phyloP scores from a whole-genome alignment of 1,139 yeast genomes.

The Pichia kudriavzevii region DNA sequence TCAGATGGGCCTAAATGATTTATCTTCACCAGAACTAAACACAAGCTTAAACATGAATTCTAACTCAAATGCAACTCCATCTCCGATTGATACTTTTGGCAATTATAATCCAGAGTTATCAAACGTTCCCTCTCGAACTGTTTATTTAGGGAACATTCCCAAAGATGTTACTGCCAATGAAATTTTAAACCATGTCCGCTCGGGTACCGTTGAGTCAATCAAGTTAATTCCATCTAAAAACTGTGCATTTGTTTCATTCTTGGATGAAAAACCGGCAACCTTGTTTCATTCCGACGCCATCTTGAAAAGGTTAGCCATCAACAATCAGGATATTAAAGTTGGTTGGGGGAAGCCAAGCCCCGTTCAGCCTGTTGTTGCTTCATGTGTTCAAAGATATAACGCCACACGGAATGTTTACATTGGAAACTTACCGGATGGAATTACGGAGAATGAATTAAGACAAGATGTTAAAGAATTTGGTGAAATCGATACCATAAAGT shows the following conservation, averaged over 20 bases:
- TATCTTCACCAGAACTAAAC: slow-evolving; percentile 7
- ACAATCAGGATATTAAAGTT: slow-evolving; percentile 49
- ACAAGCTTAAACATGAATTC: neutral
- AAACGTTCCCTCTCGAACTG: slow-evolving; percentile 62
- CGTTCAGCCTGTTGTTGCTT: slow-evolving; percentile 49
- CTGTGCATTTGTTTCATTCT: slow-evolving; percentile 56
- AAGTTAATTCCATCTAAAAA: slow-evolving; percentile 48
- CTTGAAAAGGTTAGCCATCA: slow-evolving; percentile 47
- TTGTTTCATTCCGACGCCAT: slow-evolving; percentile 57
- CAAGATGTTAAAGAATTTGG: slow-evolving; percentile 47
- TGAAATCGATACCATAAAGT: slow-evolving; percentile 48
- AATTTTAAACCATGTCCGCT: slow-evolving; percentile 78
- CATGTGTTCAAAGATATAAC: slow-evolving; percentile 51
- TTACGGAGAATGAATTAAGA: slow-evolving; percentile 43
- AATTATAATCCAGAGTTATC: slow-evolving; percentile 5
- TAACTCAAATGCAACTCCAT: neutral
- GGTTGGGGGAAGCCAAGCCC: slow-evolving; percentile 58
- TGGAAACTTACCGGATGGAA: slow-evolving; percentile 43
- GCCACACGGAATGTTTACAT: slow-evolving; percentile 59
- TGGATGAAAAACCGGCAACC: slow-evolving; percentile 54
- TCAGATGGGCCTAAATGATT: slow-evolving; percentile 8
- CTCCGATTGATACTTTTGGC: slow-evolving; percentile 2
- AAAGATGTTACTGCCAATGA: slow-evolving; percentile 74
- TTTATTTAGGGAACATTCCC: slow-evolving; percentile 86
- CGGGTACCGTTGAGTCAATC: slow-evolving; percentile 81